Percentiles rank a stretch among this genome's conserved stretches.
These are phyloP conservation scores for Colletotrichum endophyticum DNA, from an alignment of 2,329 filamentous ascomycete species.

Conservation along the genomic window DNA sequence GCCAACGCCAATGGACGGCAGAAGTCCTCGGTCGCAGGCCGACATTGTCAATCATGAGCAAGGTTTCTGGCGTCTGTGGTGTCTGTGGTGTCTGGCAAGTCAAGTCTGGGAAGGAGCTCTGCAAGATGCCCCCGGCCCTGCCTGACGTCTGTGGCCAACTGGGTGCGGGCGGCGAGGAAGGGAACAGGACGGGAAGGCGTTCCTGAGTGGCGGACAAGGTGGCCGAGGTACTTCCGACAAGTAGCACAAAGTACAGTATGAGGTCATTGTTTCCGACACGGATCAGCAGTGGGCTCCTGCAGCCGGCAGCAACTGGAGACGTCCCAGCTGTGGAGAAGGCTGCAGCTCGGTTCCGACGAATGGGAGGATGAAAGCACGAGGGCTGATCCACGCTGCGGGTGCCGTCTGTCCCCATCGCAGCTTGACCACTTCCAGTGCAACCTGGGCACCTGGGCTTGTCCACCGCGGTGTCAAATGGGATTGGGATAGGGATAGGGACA, in stretches of 20 bases:
- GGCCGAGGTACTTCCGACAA: background rate
- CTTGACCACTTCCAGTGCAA: background rate
- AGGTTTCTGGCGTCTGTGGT: background rate
- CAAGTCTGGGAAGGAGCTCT: background rate
- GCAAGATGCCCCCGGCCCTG: background rate
- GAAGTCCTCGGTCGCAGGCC: background rate
- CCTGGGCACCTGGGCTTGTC: background rate
- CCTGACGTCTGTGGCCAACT: background rate
- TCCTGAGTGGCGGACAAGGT: background rate
- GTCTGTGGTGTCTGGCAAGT: background rate
- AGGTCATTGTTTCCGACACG: constrained; percentile 13
- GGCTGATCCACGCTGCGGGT: constrained; percentile 7
- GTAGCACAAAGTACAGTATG: background rate
- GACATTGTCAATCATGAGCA: background rate
- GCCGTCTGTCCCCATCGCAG: background rate
- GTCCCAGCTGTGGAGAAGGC: background rate
- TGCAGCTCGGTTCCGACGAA: background rate
- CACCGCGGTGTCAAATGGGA: background rate
- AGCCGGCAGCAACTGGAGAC: constrained; percentile 4
- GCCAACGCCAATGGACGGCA: background rate
- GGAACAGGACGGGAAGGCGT: background rate
- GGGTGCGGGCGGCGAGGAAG: background rate
- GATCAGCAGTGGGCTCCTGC: background rate
- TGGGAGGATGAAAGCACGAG: background rate
- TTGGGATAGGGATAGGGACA: background rate